Conservation (phyloP, 345 rosid species). For the Nasturtium officinale region DNA sequence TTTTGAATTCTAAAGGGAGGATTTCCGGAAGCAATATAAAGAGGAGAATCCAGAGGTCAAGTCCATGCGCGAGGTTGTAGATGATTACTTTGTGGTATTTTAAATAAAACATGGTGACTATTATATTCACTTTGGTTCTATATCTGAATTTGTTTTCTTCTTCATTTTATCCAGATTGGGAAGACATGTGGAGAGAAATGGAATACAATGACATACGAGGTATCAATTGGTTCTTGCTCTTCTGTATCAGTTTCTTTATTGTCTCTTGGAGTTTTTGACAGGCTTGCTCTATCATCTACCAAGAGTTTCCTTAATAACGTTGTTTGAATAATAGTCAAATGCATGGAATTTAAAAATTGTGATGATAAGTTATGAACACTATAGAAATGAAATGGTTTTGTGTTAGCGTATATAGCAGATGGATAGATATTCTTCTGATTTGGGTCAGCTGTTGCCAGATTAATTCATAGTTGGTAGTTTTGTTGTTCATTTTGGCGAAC, state of each 20-base stretch:
- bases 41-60: slow-evolving; percentile 83
- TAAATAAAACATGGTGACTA: not conserved
- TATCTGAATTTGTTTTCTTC: slow-evolving; percentile 21
- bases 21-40: slow-evolving; percentile 85
- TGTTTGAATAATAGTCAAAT: not conserved
- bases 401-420: not conserved
- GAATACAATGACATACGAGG: slow-evolving; percentile 89
- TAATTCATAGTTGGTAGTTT: not conserved
- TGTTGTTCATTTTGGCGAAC: not conserved
- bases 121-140: not conserved
- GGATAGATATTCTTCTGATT: slow-evolving; percentile 5
- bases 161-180: slow-evolving; percentile 61
- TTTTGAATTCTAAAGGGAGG: slow-evolving; percentile 58
- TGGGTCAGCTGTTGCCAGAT: slow-evolving; percentile 9
- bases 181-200: slow-evolving; percentile 97
- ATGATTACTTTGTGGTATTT: not conserved
- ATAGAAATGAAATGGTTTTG: not conserved
- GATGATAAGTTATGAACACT: slow-evolving; percentile 20
- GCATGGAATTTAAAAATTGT: not conserved
- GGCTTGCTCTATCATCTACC: slow-evolving; percentile 2
- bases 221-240: slow-evolving; percentile 14
- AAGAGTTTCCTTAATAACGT: not conserved
- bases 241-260: slow-evolving; percentile 9
- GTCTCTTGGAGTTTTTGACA: slow-evolving; percentile 6
- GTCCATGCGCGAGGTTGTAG: slow-evolving; percentile 81